Evolutionary conservation across 1,139 yeast species (phyloP).

Genomic region (Meyerozyma athensensis): DNA sequence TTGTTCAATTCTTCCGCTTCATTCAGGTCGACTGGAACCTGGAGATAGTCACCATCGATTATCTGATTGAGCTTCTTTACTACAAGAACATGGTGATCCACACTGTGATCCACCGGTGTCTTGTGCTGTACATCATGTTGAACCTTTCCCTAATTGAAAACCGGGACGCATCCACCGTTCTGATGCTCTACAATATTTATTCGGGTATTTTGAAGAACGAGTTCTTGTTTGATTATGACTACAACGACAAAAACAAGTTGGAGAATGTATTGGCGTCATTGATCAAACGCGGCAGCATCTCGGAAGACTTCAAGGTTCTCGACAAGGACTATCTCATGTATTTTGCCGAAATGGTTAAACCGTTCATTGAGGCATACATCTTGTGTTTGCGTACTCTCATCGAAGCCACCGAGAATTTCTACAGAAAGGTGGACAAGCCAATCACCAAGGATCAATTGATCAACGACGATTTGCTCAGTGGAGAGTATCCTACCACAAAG

Average conservation of each 20-base stretch:
- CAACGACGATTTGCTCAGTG: constrained; percentile 22
- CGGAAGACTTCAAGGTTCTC: constrained; percentile 18
- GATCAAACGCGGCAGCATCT: constrained; percentile 13
- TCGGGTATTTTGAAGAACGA: constrained; percentile 41
- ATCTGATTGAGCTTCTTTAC: constrained; percentile 40
- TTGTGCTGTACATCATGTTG: constrained; percentile 29
- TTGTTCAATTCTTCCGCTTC: constrained; percentile 31
- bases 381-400: constrained; percentile 26
- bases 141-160: constrained; percentile 12
- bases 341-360: constrained; percentile 30
- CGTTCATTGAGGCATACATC: constrained; percentile 37
- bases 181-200: constrained; percentile 29
- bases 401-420: constrained; percentile 13
- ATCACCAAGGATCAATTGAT: constrained; percentile 14
- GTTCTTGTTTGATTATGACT: constrained; percentile 42
- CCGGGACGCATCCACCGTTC: constrained; percentile 19
- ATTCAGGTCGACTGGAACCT: constrained; percentile 27
- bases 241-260: constrained; percentile 27
- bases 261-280: constrained; percentile 28
- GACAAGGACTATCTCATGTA: constrained; percentile 22
- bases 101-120: constrained; percentile 34
- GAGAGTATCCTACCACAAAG: constrained; percentile 37
- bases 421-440: constrained; percentile 9
- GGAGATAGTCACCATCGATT: constrained; percentile 25
- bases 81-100: constrained; percentile 43